These are phyloP conservation scores for Casuarina glauca DNA, from an alignment of 306 rosid species.

Conservation along the genomic window DNA sequence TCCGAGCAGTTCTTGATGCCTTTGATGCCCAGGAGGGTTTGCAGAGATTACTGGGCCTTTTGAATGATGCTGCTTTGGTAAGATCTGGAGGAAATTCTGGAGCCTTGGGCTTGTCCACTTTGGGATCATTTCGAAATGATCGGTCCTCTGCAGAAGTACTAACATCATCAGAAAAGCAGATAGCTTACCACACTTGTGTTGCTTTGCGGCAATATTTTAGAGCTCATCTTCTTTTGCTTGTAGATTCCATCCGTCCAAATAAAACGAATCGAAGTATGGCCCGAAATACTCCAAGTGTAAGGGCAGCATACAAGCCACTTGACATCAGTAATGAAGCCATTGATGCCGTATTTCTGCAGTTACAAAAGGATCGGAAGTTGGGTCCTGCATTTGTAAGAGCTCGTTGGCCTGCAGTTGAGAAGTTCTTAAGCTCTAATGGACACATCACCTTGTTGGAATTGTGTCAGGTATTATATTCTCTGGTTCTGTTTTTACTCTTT, in stretches of 20 bases:
- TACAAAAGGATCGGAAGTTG: slow-evolving; percentile 94
- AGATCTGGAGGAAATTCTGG: slow-evolving; percentile 92
- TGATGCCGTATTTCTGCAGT: slow-evolving; percentile 76
- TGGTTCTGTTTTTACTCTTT: not conserved
- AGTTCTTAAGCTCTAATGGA: slow-evolving; percentile 74
- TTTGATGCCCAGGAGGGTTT: slow-evolving; percentile 92
- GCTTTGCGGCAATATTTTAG: slow-evolving; percentile 93
- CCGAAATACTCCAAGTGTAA: slow-evolving; percentile 72
- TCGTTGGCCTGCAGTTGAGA: slow-evolving; percentile 84
- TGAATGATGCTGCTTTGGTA: slow-evolving; percentile 84
- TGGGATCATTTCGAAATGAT: slow-evolving; percentile 81
- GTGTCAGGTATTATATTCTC: slow-evolving; percentile 72
- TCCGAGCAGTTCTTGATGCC: slow-evolving; percentile 95
- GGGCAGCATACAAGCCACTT: slow-evolving; percentile 96
- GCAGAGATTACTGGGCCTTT: slow-evolving; percentile 71
- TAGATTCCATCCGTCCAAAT: slow-evolving; percentile 93
- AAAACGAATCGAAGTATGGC: slow-evolving; percentile 82
- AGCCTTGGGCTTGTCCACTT: slow-evolving; percentile 58
- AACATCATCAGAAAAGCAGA: slow-evolving; percentile 94
- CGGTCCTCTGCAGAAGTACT: slow-evolving; percentile 82
- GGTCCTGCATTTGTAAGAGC: slow-evolving; percentile 94
- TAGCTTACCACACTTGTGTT: slow-evolving; percentile 92
- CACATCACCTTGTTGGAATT: slow-evolving; percentile 89
- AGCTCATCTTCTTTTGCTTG: slow-evolving; percentile 84
- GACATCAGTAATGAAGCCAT: slow-evolving; percentile 91